Percentiles rank a stretch among this genome's conserved stretches.
Conservation (phyloP, 176 grass and related monocot genomes). For the Eremochloa ophiuroides region DNA sequence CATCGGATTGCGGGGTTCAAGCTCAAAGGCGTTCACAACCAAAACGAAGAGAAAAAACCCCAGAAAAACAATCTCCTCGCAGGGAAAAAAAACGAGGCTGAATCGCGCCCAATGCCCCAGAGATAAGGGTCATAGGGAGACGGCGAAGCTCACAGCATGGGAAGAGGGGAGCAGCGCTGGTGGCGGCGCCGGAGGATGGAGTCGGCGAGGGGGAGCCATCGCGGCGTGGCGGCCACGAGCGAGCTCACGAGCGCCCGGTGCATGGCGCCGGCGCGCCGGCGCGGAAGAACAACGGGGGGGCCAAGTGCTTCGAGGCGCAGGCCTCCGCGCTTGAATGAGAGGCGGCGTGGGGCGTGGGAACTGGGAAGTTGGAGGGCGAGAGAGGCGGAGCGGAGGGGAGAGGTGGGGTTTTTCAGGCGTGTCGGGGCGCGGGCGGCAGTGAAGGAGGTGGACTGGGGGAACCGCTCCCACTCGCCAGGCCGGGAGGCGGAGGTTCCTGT, state of each 20-base stretch:
- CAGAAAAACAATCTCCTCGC: background rate
- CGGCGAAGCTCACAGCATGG: slow-evolving; percentile 41
- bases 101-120: background rate
- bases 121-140: background rate
- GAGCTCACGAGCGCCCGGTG: slow-evolving; percentile 69
- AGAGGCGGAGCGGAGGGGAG: background rate
- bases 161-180: slow-evolving; percentile 28
- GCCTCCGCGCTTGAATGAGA: slow-evolving; percentile 14
- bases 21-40: background rate
- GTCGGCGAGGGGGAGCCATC: slow-evolving; percentile 53
- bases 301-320: slow-evolving; percentile 2
- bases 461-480: too few species aligned
- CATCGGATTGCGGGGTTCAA: background rate
- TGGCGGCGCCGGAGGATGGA: slow-evolving; percentile 48
- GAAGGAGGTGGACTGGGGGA: background rate
- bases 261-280: slow-evolving; percentile 34
- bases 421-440: slow-evolving; percentile 29
- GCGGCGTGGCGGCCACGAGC: slow-evolving; percentile 61
- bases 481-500: background rate
- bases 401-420: slow-evolving; percentile 28
- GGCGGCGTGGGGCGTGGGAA: background rate
- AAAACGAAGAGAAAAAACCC: background rate
- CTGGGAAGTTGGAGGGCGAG: background rate
- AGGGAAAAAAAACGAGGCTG: background rate
- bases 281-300: background rate